These are phyloP conservation scores for Arabidopsis suecica DNA, from an alignment of 345 rosid species.

Conservation along the genomic window DNA sequence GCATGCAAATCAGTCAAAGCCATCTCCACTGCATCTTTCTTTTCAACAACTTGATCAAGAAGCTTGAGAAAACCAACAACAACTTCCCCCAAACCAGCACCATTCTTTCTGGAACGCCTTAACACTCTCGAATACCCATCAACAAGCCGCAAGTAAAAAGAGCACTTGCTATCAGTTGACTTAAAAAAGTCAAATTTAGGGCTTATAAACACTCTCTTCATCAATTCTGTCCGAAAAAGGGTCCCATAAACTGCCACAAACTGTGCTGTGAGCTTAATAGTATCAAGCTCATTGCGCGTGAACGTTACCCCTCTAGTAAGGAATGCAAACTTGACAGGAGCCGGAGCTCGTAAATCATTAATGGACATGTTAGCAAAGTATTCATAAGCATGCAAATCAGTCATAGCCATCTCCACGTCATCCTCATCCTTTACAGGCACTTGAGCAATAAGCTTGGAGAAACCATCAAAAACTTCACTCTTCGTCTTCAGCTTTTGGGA, in stretches of 20 bases:
- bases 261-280: neutral
- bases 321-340: neutral
- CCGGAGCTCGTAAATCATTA: too few relatives aligned
- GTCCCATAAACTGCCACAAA: constrained; percentile 1
- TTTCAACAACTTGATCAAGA: constrained; percentile 58
- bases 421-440: too few relatives aligned
- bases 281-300: neutral
- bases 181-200: constrained; percentile 72
- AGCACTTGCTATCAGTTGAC: constrained; percentile 66
- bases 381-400: too few relatives aligned
- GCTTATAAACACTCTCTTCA: constrained; percentile 61
- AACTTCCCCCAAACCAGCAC: constrained; percentile 3
- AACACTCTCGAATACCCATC: constrained; percentile 67
- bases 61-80: constrained; percentile 66
- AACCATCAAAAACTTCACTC: neutral
- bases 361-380: too few relatives aligned
- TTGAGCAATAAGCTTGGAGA: too few relatives aligned
- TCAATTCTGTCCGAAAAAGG: constrained; percentile 53
- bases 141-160: constrained; percentile 60
- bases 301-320: too few relatives aligned
- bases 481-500: constrained; percentile 57
- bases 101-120: constrained; percentile 57
- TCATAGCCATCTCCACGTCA: too few relatives aligned
- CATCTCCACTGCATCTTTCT: constrained; percentile 68
- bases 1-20: constrained; percentile 28